Conservation (phyloP, 495 filamentous ascomycete genomes). For the Aspergillus nanangensis region DNA sequence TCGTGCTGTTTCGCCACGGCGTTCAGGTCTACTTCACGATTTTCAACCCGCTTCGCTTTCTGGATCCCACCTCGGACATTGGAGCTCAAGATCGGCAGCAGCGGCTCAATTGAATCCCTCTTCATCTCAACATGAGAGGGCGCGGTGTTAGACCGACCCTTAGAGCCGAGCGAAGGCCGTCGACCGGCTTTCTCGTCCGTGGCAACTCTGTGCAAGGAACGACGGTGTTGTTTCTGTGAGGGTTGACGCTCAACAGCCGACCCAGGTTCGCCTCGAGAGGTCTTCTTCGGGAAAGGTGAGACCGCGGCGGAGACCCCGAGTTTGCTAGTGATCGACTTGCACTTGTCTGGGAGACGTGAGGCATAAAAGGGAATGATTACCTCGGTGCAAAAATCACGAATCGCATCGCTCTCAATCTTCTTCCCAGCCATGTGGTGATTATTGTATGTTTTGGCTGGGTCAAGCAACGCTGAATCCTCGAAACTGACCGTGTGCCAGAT, state of each 20-base stretch:
- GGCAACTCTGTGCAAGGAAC: constrained; percentile 63
- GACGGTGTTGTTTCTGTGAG: constrained; percentile 44
- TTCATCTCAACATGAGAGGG: constrained; percentile 34
- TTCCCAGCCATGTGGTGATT: constrained; percentile 33
- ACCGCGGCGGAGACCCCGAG: constrained; percentile 70
- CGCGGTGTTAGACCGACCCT: constrained; percentile 67
- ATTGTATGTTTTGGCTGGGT: constrained; percentile 26
- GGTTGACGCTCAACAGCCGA: constrained; percentile 50
- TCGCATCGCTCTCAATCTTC: constrained; percentile 49
- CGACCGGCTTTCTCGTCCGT: constrained; percentile 59
- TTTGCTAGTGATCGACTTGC: constrained; percentile 76
- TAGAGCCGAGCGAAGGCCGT: constrained; percentile 54
- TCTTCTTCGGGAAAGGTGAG: constrained; percentile 45
- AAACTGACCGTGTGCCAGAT: constrained; percentile 86
- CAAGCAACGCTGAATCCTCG: constrained; percentile 39
- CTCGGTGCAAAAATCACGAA: constrained; percentile 82
- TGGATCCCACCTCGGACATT: constrained; percentile 51
- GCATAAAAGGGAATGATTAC: constrained; percentile 92
- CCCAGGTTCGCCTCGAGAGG: constrained; percentile 44
- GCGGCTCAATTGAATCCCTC: constrained; percentile 31
- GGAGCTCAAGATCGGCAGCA: constrained; percentile 27
- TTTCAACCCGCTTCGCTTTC: constrained; percentile 54
- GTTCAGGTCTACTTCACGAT: constrained; percentile 66
- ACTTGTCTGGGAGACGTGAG: constrained; percentile 75
- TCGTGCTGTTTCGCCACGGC: constrained; percentile 53